Conservation (phyloP, 192 early-diverging fungal species). For the Coemansia sp. region DNA sequence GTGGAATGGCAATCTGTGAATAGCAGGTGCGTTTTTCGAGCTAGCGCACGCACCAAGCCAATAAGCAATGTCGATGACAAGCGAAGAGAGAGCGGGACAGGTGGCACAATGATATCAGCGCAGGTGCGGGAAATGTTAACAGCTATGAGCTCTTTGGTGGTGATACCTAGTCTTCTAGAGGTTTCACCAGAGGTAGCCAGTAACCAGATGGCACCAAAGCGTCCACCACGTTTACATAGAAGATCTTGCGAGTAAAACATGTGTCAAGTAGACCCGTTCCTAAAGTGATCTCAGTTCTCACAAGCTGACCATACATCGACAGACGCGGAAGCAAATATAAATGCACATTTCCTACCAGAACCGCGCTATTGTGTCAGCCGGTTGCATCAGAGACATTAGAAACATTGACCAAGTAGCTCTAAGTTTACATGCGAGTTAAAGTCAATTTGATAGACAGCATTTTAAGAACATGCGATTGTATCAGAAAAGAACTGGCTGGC, state of each 20-base stretch:
- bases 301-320: background rate
- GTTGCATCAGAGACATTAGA: background rate
- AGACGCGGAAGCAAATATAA: background rate
- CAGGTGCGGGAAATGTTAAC: slow-evolving; percentile 38
- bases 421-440: background rate
- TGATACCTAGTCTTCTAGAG: slow-evolving; percentile 17
- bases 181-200: slow-evolving; percentile 12
- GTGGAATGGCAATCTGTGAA: slow-evolving; percentile 23
- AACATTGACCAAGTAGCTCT: background rate
- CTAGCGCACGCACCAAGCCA: slow-evolving; percentile 25
- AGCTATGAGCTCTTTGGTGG: slow-evolving; percentile 19
- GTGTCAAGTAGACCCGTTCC: background rate
- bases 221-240: slow-evolving; percentile 27
- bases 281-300: background rate
- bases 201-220: slow-evolving; percentile 16
- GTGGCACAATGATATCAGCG: slow-evolving; percentile 21
- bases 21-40: slow-evolving; percentile 20
- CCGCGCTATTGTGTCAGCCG: background rate
- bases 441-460: too few species aligned
- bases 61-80: slow-evolving; percentile 32
- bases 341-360: background rate
- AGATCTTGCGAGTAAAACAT: slow-evolving; percentile 53
- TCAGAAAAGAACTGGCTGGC: background rate
- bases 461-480: background rate
- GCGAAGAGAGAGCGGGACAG: slow-evolving; percentile 30